Conservation (phyloP, 164 flowering plant genomes). For the Magnolia sinica region DNA sequence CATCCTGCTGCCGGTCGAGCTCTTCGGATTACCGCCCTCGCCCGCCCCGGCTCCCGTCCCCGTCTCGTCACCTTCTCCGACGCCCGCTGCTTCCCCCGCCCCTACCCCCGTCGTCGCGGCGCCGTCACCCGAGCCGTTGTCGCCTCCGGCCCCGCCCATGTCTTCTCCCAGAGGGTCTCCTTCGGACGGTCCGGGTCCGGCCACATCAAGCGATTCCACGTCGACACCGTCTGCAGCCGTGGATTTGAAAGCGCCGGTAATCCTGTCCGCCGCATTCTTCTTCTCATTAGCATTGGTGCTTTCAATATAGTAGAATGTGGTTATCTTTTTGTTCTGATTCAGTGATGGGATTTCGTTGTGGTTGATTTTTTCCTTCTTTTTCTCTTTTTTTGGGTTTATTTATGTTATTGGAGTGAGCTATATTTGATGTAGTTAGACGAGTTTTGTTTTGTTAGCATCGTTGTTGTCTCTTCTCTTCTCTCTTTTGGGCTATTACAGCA, state of each 20-base stretch:
- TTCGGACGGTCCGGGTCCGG: conserved; percentile 24
- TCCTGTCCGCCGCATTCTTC: conserved; percentile 20
- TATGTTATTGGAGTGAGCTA: background rate
- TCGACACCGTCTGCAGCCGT: conserved; percentile 19
- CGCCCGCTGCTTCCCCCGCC: conserved; percentile 30
- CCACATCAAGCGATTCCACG: background rate
- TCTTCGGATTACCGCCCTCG: conserved; percentile 64
- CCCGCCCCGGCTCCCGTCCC: conserved; percentile 69
- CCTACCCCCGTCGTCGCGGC: conserved; percentile 37
- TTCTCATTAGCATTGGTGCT: conserved; percentile 18
- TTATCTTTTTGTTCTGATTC: background rate
- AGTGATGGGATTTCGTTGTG: conserved; percentile 3
- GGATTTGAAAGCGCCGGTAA: conserved; percentile 23
- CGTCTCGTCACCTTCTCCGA: conserved; percentile 38
- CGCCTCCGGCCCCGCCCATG: conserved; percentile 16
- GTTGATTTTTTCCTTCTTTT: conserved; percentile 7
- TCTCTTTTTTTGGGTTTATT: background rate
- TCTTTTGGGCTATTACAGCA: conserved; percentile 11
- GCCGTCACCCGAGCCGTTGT: conserved; percentile 31
- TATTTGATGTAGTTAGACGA: background rate
- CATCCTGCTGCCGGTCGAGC: conserved; percentile 66
- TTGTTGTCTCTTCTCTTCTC: no score
- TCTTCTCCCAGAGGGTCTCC: conserved; percentile 31
- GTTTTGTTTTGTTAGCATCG: background rate
- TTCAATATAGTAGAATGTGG: conserved; percentile 26